Evolutionary conservation across 2,329 filamentous ascomycete species (phyloP).

Genomic region (Aspergillus pseudoterreus): DNA sequence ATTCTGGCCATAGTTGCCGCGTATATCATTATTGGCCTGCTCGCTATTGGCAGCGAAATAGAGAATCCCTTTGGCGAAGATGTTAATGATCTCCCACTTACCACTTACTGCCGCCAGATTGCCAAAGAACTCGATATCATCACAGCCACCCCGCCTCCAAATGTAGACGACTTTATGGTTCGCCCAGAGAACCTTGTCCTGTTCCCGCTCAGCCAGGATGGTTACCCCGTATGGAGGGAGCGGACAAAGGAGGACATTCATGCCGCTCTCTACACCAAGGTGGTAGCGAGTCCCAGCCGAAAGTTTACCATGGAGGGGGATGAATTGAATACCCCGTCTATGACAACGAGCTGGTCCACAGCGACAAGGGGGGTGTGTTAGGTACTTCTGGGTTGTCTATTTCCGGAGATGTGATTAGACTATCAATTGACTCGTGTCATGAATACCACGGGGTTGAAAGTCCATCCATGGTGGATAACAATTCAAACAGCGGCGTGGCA

Average conservation of each 20-base stretch:
- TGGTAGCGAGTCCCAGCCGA: conserved; percentile 17
- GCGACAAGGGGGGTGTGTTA: neutral
- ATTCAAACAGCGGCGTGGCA: too few species aligned
- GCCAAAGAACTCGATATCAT: conserved; percentile 72
- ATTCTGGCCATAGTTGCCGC: conserved; percentile 49
- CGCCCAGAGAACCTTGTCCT: conserved; percentile 36
- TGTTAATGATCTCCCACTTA: conserved; percentile 76
- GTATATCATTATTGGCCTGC: conserved; percentile 79
- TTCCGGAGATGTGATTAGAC: neutral
- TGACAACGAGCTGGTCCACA: neutral
- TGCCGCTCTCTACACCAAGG: conserved; percentile 37
- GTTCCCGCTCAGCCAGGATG: conserved; percentile 40
- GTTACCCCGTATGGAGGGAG: conserved; percentile 48
- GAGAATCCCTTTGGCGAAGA: conserved; percentile 83
- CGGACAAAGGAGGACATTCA: conserved; percentile 48
- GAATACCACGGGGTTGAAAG: too few species aligned
- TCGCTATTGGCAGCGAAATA: conserved; percentile 73
- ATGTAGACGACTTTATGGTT: conserved; percentile 46
- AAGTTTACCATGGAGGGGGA: neutral
- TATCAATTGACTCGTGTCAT: too few species aligned
- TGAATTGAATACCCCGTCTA: neutral
- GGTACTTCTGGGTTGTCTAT: neutral
- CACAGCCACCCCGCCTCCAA: conserved; percentile 54
- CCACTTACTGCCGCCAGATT: conserved; percentile 72
- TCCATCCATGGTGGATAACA: too few species aligned